phyloP scores from a whole-genome alignment of 345 rosid genomes.

The Linum lewisii region DNA sequence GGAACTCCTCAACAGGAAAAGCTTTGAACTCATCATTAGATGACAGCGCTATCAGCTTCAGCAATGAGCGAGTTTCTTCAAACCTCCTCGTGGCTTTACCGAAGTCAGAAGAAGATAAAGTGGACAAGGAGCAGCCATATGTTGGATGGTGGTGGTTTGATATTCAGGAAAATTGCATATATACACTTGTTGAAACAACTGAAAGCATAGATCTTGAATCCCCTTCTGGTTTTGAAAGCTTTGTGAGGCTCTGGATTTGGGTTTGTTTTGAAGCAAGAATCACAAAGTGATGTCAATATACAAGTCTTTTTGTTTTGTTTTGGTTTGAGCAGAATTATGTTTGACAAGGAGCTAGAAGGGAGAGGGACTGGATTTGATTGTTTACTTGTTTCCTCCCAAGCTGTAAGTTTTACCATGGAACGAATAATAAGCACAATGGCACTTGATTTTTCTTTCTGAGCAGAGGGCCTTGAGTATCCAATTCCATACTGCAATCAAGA shows the following conservation, averaged over 20 bases:
- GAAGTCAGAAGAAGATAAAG: no score
- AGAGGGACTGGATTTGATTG: not conserved
- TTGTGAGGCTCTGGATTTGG: not conserved
- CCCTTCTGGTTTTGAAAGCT: not conserved
- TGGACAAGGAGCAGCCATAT: no score
- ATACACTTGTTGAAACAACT: not conserved
- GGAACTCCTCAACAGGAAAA: not conserved
- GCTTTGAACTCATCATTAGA: not conserved
- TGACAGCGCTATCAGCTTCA: not conserved
- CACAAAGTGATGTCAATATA: not conserved
- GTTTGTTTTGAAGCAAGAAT: not conserved
- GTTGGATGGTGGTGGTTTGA: not conserved
- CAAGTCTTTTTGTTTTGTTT: not conserved
- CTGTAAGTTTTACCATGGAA: not conserved
- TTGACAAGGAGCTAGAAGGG: not conserved
- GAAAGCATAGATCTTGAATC: not conserved
- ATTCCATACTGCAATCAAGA: no score
- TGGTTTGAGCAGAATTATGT: not conserved
- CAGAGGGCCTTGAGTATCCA: not conserved
- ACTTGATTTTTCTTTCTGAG: not conserved
- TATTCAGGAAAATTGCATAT: not conserved
- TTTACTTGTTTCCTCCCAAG: not conserved
- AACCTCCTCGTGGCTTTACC: not conserved
- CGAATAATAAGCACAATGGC: not conserved
- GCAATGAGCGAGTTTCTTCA: not conserved